Conservation (phyloP, 176 grass and related monocot species). For the Zea luxurians region DNA sequence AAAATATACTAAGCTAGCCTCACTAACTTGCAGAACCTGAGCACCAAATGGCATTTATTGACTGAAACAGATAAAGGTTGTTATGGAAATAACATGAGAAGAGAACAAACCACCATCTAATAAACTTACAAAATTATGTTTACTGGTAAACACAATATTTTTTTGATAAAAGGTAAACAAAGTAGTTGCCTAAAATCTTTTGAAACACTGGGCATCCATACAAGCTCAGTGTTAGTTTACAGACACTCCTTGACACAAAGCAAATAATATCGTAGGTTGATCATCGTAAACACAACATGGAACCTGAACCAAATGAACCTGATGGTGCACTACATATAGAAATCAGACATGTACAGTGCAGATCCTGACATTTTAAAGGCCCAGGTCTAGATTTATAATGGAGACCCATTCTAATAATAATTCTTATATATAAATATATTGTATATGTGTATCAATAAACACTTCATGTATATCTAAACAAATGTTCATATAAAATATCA, state of each 20-base stretch:
- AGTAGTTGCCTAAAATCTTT: neutral
- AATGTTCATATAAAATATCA: too few relatives aligned
- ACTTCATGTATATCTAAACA: too few relatives aligned
- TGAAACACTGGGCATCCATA: neutral
- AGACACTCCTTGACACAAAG: neutral
- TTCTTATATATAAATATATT: too few relatives aligned
- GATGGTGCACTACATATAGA: neutral
- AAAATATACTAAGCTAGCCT: neutral
- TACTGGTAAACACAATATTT: neutral
- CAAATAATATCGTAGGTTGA: neutral
- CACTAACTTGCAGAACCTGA: neutral
- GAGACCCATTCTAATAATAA: too few relatives aligned
- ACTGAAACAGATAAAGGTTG: neutral
- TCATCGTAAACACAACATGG: neutral
- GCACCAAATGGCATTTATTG: neutral
- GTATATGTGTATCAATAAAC: too few relatives aligned
- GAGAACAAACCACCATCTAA: neutral
- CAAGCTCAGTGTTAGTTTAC: neutral
- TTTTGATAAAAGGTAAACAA: neutral
- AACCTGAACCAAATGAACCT: neutral
- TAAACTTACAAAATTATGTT: neutral
- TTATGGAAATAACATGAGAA: neutral
- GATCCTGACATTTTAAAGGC: too few relatives aligned
- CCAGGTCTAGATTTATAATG: too few relatives aligned
- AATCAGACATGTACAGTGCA: neutral